Conservation (phyloP, 75 land plant species). For the Cupressus sempervirens region DNA sequence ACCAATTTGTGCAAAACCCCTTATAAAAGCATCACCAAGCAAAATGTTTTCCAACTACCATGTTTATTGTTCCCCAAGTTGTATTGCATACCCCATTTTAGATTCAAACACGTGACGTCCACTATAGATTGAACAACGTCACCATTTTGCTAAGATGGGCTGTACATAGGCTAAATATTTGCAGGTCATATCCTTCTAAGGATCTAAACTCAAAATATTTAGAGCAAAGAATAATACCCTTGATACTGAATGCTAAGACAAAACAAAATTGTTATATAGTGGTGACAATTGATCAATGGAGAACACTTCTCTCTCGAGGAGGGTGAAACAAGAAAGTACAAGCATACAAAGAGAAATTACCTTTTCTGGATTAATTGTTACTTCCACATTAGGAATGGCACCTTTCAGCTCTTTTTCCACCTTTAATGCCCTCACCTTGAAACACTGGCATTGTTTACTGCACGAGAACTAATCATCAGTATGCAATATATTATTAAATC, state of each 20-base stretch:
- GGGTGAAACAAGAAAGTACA: not conserved
- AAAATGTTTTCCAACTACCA: no score
- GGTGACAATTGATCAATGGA: not conserved
- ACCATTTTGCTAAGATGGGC: no score
- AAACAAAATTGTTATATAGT: not conserved
- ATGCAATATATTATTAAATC: no score
- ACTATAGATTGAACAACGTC: no score
- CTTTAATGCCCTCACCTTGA: conserved; percentile 30
- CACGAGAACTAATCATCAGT: not conserved
- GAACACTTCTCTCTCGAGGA: no score
- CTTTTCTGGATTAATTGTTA: conserved; percentile 35
- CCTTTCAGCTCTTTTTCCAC: conserved; percentile 21
- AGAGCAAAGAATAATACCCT: not conserved
- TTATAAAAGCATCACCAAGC: no score
- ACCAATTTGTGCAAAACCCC: no score
- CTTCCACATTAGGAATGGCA: conserved; percentile 27
- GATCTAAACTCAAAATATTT: not conserved
- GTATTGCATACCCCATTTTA: no score
- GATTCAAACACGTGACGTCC: no score
- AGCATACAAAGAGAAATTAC: not conserved
- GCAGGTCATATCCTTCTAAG: not conserved
- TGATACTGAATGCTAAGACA: not conserved
- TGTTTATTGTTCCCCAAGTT: no score
- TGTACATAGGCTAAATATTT: not conserved
- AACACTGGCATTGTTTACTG: conserved; percentile 31